These are phyloP conservation scores for Pinus albicaulis DNA, from an alignment of 75 land plant species.

Conservation along the genomic window DNA sequence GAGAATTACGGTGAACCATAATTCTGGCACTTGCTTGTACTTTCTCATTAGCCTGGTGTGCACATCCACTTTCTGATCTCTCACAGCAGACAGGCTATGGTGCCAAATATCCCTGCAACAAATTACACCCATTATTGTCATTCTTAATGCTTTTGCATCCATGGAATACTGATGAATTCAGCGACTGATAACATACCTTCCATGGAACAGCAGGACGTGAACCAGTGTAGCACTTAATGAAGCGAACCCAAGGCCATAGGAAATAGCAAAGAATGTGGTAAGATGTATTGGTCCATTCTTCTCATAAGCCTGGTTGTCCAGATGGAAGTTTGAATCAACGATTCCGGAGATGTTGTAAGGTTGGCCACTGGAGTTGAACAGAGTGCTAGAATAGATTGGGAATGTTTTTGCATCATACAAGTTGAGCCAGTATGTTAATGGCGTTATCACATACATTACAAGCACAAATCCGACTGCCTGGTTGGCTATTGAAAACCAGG, in stretches of 20 bases:
- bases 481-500: slow-evolving; percentile 73
- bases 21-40: slow-evolving; percentile 66
- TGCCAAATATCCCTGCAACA: slow-evolving; percentile 60
- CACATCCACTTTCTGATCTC: slow-evolving; percentile 49
- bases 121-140: background rate
- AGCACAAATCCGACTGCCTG: slow-evolving; percentile 46
- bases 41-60: slow-evolving; percentile 73
- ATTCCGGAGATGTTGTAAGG: slow-evolving; percentile 47
- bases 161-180: background rate
- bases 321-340: slow-evolving; percentile 35
- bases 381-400: slow-evolving; percentile 49
- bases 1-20: slow-evolving; percentile 63
- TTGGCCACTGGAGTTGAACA: slow-evolving; percentile 38
- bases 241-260: slow-evolving; percentile 80
- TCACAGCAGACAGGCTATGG: slow-evolving; percentile 48
- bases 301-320: slow-evolving; percentile 46
- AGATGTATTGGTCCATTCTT: slow-evolving; percentile 17
- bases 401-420: slow-evolving; percentile 64
- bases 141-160: too few relatives aligned
- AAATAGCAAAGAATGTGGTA: slow-evolving; percentile 66
- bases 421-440: slow-evolving; percentile 50
- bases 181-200: slow-evolving; percentile 39
- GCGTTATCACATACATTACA: slow-evolving; percentile 58
- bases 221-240: slow-evolving; percentile 52
- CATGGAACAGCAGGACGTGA: slow-evolving; percentile 78